These are phyloP conservation scores for Lyophyllum shimeji DNA, from an alignment of 768 basidiomycete species.

Conservation along the genomic window DNA sequence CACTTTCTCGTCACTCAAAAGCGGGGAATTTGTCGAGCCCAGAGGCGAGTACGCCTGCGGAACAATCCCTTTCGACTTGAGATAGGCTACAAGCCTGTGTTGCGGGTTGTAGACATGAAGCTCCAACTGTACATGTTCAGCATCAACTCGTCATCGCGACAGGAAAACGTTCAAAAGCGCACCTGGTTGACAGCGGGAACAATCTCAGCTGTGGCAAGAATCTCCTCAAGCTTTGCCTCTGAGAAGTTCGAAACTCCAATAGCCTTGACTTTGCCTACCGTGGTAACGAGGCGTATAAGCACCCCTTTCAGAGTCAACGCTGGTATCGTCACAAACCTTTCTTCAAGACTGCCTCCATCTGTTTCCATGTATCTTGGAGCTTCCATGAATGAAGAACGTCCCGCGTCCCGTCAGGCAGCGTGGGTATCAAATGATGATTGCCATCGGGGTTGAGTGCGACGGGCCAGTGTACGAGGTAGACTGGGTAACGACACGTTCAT, in stretches of 20 bases:
- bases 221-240: constrained; percentile 62
- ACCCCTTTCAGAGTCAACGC: neutral
- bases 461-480: constrained; percentile 83
- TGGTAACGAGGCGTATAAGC: constrained; percentile 4
- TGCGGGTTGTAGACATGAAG: constrained; percentile 77
- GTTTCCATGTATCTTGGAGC: constrained; percentile 75
- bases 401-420: constrained; percentile 59
- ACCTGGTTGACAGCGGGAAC: constrained; percentile 76
- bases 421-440: constrained; percentile 59
- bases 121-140: constrained; percentile 49
- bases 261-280: constrained; percentile 59
- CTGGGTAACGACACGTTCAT: constrained; percentile 23
- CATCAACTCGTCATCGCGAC: neutral
- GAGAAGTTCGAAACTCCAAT: constrained; percentile 84
- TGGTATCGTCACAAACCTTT: constrained; percentile 41
- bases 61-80: constrained; percentile 64
- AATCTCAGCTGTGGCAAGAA: constrained; percentile 65
- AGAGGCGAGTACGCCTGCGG: constrained; percentile 83
- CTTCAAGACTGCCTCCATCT: constrained; percentile 74
- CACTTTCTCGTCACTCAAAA: constrained; percentile 63
- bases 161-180: constrained; percentile 4
- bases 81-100: constrained; percentile 61
- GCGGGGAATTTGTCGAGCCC: constrained; percentile 64
- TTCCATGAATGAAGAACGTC: constrained; percentile 70
- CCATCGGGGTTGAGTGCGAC: constrained; percentile 70